Evolutionary conservation across 2,329 filamentous ascomycete genomes (phyloP).

Genomic region (Colletotrichum sp.): DNA sequence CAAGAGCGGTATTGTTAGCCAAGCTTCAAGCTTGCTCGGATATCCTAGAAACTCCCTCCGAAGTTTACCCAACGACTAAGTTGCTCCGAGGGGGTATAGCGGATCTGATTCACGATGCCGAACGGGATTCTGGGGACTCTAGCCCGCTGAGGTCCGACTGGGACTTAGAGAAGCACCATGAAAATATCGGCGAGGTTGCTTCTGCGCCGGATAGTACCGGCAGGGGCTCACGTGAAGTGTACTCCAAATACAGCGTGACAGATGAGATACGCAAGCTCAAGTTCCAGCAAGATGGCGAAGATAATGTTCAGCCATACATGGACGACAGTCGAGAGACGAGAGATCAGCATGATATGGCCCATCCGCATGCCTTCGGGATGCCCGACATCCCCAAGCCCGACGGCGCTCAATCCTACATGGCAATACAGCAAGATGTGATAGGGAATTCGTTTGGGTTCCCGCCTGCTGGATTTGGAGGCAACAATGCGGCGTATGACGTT

Average conservation of each 20-base stretch:
- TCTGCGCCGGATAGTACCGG: background rate
- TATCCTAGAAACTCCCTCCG: background rate
- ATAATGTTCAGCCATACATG: background rate
- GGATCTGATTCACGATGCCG: slow-evolving; percentile 13
- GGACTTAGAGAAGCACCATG: background rate
- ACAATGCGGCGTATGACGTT: background rate
- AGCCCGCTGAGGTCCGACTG: slow-evolving; percentile 4
- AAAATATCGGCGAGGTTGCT: background rate
- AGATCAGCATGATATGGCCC: background rate
- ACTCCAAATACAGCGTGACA: slow-evolving; percentile 18
- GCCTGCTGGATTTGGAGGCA: background rate
- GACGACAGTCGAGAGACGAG: background rate
- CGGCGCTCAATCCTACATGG: background rate
- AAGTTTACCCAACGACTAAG: slow-evolving; percentile 9
- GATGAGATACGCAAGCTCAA: slow-evolving; percentile 17
- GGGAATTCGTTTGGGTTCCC: background rate
- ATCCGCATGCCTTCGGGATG: background rate
- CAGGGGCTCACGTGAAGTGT: background rate
- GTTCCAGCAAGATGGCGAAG: slow-evolving; percentile 6
- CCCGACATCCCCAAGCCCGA: background rate
- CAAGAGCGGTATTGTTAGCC: background rate
- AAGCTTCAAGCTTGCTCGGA: slow-evolving; percentile 3
- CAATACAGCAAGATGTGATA: background rate
- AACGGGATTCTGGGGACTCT: background rate
- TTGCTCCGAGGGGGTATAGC: background rate